Conservation (phyloP, 2,329 filamentous ascomycete genomes). For the Epichloe uncinata region DNA sequence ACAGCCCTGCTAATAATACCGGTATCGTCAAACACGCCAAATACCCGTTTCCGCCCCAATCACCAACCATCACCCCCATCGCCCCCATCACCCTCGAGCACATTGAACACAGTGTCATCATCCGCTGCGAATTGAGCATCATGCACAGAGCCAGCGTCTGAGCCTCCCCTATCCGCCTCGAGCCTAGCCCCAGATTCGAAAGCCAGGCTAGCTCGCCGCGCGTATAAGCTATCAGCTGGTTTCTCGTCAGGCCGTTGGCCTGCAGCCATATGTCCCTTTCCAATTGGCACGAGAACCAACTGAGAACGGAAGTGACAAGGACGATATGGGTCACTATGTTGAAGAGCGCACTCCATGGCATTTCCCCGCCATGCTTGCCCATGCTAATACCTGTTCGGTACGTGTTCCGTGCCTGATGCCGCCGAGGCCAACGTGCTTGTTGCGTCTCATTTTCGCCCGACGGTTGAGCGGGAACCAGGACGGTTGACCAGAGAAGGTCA, state of each 20-base stretch:
- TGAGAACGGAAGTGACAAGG: constrained; percentile 8
- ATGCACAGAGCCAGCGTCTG: background rate
- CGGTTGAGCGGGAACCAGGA: background rate
- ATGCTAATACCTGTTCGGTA: background rate
- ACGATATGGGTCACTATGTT: constrained; percentile 3
- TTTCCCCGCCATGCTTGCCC: background rate
- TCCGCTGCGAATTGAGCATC: background rate
- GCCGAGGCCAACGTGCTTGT: background rate
- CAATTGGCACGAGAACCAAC: constrained; percentile 8
- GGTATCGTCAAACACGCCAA: too few species aligned
- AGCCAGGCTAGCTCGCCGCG: constrained; percentile 2
- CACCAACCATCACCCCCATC: background rate
- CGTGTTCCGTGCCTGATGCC: background rate
- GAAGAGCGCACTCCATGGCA: background rate
- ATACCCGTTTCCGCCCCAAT: too few species aligned
- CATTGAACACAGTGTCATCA: background rate
- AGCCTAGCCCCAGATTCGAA: constrained; percentile 6
- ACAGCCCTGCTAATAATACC: too few species aligned
- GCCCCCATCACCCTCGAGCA: background rate
- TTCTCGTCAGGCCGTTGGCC: constrained; percentile 19
- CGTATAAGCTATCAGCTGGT: constrained; percentile 13
- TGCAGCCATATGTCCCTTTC: constrained; percentile 18
- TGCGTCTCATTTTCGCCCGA: background rate
- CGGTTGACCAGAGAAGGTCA: background rate
- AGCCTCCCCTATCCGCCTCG: background rate